These are phyloP conservation scores for Phialocephala subalpina DNA, from an alignment of 2,329 filamentous ascomycete species.

Conservation along the genomic window DNA sequence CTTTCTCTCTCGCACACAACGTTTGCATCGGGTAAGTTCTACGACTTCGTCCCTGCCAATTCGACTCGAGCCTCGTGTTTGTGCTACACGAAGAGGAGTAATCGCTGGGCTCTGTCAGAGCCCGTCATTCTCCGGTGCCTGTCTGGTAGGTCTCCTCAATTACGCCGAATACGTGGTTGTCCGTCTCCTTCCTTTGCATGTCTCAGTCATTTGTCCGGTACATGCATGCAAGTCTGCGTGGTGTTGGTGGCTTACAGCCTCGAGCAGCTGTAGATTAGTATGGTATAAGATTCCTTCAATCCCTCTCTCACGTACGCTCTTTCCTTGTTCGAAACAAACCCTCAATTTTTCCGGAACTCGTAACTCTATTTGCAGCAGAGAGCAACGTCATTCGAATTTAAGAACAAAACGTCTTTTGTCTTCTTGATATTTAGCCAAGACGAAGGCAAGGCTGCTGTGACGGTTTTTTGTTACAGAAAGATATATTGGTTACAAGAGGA, in stretches of 20 bases:
- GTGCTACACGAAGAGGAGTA: neutral
- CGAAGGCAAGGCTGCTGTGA: conserved; percentile 3
- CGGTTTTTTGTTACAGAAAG: neutral
- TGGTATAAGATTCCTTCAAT: neutral
- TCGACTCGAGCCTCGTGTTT: neutral
- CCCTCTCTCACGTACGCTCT: neutral
- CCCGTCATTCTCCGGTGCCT: neutral
- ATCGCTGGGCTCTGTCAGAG: neutral
- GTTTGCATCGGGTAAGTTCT: neutral
- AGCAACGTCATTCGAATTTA: neutral
- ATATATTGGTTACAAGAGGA: neutral
- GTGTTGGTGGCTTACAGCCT: neutral
- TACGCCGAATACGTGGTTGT: conserved; percentile 8
- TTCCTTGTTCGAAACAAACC: neutral
- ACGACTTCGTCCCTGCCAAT: neutral
- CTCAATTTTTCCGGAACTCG: neutral
- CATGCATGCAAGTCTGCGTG: neutral
- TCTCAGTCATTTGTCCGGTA: neutral
- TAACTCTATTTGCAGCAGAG: neutral
- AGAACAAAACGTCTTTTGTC: neutral
- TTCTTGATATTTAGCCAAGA: neutral
- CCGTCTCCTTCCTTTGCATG: neutral
- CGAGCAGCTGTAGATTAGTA: neutral
- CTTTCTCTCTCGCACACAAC: neutral
- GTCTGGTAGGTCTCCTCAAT: neutral